Conservation (phyloP, 2,329 filamentous ascomycete species). For the Ceratocystis ficicola region DNA sequence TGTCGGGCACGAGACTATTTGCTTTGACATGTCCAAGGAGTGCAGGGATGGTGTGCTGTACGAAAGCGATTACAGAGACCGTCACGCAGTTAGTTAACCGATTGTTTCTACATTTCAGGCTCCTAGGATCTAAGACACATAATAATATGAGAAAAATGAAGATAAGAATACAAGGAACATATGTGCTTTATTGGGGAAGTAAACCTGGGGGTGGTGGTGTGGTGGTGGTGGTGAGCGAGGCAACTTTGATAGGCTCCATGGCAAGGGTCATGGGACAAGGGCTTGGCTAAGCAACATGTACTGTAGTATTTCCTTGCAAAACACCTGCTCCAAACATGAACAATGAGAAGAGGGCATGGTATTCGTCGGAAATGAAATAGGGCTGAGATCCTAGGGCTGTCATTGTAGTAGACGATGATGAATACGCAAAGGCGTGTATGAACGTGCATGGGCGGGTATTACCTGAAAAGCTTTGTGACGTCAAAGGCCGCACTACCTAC, state of each 20-base stretch:
- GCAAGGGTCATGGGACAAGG: background rate
- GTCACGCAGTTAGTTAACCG: background rate
- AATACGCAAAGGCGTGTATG: background rate
- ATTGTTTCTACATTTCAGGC: background rate
- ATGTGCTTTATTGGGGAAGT: background rate
- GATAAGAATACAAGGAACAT: background rate
- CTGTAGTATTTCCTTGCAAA: background rate
- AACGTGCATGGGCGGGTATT: background rate
- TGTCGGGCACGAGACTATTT: background rate
- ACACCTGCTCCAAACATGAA: no score
- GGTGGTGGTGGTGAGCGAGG: background rate
- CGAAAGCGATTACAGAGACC: background rate
- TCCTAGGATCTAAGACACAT: background rate
- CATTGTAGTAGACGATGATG: no score
- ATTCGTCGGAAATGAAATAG: no score
- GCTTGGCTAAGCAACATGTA: background rate
- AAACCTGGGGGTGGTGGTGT: no score
- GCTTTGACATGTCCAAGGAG: background rate
- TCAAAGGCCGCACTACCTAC: background rate
- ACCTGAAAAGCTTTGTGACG: background rate
- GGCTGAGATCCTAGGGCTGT: no score
- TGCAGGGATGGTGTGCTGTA: background rate
- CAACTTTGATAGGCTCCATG: background rate
- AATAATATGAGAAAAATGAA: background rate
- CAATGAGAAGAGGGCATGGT: no score